Conservation (phyloP, 2,329 filamentous ascomycete species). For the Xylaria sp. region DNA sequence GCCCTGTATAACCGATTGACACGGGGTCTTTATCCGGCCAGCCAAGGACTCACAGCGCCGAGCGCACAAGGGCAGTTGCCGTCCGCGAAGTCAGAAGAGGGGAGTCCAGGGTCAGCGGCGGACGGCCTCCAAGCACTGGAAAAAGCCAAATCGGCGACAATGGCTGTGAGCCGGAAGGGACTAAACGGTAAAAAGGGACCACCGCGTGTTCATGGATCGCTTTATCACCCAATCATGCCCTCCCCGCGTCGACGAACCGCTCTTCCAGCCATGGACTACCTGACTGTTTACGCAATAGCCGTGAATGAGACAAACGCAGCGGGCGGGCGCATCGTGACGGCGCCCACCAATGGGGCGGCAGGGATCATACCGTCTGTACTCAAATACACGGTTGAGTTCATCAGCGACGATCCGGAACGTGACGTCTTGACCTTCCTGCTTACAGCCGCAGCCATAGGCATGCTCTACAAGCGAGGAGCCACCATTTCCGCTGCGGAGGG, state of each 20-base stretch:
- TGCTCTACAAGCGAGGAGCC: constrained; percentile 64
- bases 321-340: constrained; percentile 62
- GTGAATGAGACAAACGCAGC: constrained; percentile 65
- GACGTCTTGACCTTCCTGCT: constrained; percentile 62
- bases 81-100: constrained; percentile 26
- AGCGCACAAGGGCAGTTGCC: constrained; percentile 36
- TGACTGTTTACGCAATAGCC: constrained; percentile 62
- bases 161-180: constrained; percentile 38
- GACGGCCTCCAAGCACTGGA: constrained; percentile 16
- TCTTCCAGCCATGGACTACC: constrained; percentile 62
- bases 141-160: constrained; percentile 26
- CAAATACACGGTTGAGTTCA: constrained; percentile 62
- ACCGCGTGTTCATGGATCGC: constrained; percentile 57
- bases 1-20: constrained; percentile 58
- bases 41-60: constrained; percentile 37
- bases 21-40: constrained; percentile 57
- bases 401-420: constrained; percentile 62
- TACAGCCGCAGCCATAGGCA: constrained; percentile 62
- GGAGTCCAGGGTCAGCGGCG: constrained; percentile 6
- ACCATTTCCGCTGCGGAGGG: constrained; percentile 64
- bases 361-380: constrained; percentile 63
- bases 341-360: constrained; percentile 62
- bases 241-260: constrained; percentile 59
- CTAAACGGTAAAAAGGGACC: constrained; percentile 48
- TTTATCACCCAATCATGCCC: constrained; percentile 59